Evolutionary conservation across 2,329 filamentous ascomycete genomes (phyloP).

Genomic region (Eutypa lata): DNA sequence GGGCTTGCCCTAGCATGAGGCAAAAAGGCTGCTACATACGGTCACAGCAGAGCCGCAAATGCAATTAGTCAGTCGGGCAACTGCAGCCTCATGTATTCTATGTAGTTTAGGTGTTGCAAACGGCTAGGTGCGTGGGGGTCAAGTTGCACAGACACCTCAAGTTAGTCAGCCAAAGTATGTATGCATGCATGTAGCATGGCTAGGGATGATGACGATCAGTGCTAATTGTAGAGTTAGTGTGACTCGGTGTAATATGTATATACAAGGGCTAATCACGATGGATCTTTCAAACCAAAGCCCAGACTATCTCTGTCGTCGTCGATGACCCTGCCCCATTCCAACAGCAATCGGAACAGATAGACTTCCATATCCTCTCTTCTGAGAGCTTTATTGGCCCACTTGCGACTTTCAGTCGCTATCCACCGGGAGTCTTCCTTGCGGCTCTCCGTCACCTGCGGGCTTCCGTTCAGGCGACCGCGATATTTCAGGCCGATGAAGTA

Average conservation of each 20-base stretch:
- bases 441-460: slow-evolving; percentile 43
- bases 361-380: slow-evolving; percentile 74
- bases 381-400: slow-evolving; percentile 62
- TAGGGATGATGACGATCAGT: too few relatives aligned
- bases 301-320: slow-evolving; percentile 55
- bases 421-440: slow-evolving; percentile 54
- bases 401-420: slow-evolving; percentile 63
- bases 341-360: slow-evolving; percentile 72
- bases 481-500: slow-evolving; percentile 66
- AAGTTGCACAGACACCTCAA: background rate
- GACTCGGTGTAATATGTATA: too few relatives aligned
- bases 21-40: background rate
- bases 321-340: slow-evolving; percentile 73
- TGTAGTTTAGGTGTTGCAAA: too few relatives aligned
- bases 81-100: background rate
- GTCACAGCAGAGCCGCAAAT: background rate
- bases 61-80: background rate
- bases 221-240: too few relatives aligned
- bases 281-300: too few relatives aligned
- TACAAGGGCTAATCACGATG: too few relatives aligned
- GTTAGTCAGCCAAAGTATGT: background rate
- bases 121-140: background rate
- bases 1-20: too few relatives aligned
- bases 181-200: too few relatives aligned
- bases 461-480: slow-evolving; percentile 40